A percentile compares a stretch with the other conserved stretches of the same genome.
Conservation (phyloP, 2,329 filamentous ascomycete species). For the Paracorniculantispora psalliotae region DNA sequence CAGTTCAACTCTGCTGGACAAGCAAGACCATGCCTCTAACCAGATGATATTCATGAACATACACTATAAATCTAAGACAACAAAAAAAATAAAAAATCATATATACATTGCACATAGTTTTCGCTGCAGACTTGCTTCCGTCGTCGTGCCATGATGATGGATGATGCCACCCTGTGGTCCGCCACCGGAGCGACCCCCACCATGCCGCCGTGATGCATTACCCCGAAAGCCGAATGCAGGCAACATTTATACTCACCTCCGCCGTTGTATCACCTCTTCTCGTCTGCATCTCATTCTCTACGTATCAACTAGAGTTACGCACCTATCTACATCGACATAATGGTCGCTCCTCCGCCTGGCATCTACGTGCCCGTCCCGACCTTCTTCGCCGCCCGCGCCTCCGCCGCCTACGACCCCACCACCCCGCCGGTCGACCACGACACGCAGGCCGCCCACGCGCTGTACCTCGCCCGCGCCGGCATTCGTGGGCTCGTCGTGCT, state of each 20-base stretch:
- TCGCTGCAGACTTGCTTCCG: too few species aligned
- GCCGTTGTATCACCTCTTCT: too few species aligned
- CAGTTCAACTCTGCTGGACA: slow-evolving; percentile 5
- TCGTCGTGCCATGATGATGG: too few species aligned
- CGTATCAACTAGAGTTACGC: too few species aligned
- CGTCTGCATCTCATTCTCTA: too few species aligned
- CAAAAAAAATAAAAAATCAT: background rate
- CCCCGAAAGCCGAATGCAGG: slow-evolving; percentile 14
- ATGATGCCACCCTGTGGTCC: background rate
- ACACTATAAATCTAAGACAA: background rate
- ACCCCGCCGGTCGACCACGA: slow-evolving; percentile 52
- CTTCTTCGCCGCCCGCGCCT: slow-evolving; percentile 49
- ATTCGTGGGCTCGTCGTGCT: slow-evolving; percentile 58
- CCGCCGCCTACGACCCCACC: slow-evolving; percentile 37
- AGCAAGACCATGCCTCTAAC: too few species aligned
- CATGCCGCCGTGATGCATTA: slow-evolving; percentile 6
- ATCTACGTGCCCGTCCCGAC: slow-evolving; percentile 59
- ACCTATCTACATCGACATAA: too few species aligned
- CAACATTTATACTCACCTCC: background rate
- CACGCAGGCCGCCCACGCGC: slow-evolving; percentile 52
- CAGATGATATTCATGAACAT: too few species aligned
- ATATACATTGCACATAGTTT: too few species aligned
- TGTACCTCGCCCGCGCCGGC: slow-evolving; percentile 56
- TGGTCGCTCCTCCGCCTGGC: slow-evolving; percentile 41
- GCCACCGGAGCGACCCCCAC: slow-evolving; percentile 2